Evolutionary conservation across 2,329 filamentous ascomycete species (phyloP).

Genomic region (Penicillium sp.): DNA sequence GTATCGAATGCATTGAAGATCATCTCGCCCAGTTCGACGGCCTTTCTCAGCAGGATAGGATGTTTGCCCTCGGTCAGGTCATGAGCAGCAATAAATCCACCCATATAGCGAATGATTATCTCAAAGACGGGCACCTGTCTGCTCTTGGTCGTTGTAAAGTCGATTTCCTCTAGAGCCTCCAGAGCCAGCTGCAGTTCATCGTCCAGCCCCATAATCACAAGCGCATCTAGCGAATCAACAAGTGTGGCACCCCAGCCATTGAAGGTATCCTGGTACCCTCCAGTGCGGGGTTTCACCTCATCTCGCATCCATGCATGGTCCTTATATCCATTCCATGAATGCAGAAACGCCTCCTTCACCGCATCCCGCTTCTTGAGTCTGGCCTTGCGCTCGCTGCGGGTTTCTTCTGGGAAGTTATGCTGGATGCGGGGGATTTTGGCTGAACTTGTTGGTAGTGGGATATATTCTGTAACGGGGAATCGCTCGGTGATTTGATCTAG

Average conservation of each 20-base stretch:
- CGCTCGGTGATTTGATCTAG: conserved; percentile 73
- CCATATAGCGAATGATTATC: conserved; percentile 87
- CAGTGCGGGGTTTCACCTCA: conserved; percentile 74
- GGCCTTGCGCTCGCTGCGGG: conserved; percentile 56
- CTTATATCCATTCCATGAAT: conserved; percentile 81
- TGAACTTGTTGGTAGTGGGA: conserved; percentile 70
- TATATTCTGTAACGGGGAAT: conserved; percentile 72
- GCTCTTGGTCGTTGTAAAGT: conserved; percentile 73
- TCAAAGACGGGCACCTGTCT: conserved; percentile 82
- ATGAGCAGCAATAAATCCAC: conserved; percentile 80
- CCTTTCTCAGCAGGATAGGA: conserved; percentile 70
- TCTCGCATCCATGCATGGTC: conserved; percentile 81
- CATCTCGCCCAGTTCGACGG: conserved; percentile 76
- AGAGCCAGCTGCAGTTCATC: conserved; percentile 79
- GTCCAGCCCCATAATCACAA: conserved; percentile 79
- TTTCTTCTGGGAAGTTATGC: conserved; percentile 66
- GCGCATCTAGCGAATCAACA: conserved; percentile 77
- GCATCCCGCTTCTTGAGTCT: conserved; percentile 63
- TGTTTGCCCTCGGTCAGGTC: conserved; percentile 77
- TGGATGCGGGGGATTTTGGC: conserved; percentile 76
- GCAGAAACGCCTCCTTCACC: conserved; percentile 72
- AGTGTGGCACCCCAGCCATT: conserved; percentile 88
- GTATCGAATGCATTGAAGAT: conserved; percentile 85
- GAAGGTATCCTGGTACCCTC: conserved; percentile 73
- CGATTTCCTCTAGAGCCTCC: conserved; percentile 67